A percentile compares a stretch with the other conserved stretches of the same genome.
Conservation (phyloP, 192 early-diverging fungal species). For the Mortierella claussenii region DNA sequence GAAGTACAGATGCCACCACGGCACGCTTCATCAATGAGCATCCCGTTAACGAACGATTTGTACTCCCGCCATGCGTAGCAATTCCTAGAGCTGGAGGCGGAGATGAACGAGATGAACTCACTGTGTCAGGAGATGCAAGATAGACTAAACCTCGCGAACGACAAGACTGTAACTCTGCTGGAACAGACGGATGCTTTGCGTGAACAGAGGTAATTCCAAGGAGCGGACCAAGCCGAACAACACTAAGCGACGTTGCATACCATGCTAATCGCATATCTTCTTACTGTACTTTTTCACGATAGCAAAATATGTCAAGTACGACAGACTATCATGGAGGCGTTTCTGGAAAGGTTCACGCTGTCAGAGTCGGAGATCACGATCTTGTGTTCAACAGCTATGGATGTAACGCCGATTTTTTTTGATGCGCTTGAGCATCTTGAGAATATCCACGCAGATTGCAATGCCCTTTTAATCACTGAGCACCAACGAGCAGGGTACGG, state of each 20-base stretch:
- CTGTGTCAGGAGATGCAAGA: constrained; percentile 70
- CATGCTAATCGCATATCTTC: background rate
- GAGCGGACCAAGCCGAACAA: background rate
- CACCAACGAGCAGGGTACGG: constrained; percentile 80
- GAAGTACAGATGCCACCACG: too few relatives aligned
- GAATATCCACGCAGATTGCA: constrained; percentile 78
- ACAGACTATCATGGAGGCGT: constrained; percentile 69
- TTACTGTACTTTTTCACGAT: background rate
- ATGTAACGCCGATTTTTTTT: constrained; percentile 75
- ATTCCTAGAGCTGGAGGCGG: constrained; percentile 67
- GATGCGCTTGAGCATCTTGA: constrained; percentile 73
- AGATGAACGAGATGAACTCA: constrained; percentile 68
- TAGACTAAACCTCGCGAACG: constrained; percentile 63
- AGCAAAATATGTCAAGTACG: constrained; percentile 65
- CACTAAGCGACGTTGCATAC: too few relatives aligned
- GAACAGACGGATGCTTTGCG: constrained; percentile 74
- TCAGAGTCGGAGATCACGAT: constrained; percentile 72
- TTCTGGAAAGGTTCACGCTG: constrained; percentile 76
- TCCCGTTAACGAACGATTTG: background rate
- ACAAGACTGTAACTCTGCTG: constrained; percentile 69
- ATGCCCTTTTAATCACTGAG: constrained; percentile 76
- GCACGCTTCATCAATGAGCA: background rate
- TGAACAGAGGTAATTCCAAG: constrained; percentile 63
- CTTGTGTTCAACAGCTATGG: constrained; percentile 61
- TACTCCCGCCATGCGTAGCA: constrained; percentile 47